Percentiles rank a stretch among this genome's conserved stretches.
Conservation (phyloP, 2,329 filamentous ascomycete species). For the Penicillium sp. region DNA sequence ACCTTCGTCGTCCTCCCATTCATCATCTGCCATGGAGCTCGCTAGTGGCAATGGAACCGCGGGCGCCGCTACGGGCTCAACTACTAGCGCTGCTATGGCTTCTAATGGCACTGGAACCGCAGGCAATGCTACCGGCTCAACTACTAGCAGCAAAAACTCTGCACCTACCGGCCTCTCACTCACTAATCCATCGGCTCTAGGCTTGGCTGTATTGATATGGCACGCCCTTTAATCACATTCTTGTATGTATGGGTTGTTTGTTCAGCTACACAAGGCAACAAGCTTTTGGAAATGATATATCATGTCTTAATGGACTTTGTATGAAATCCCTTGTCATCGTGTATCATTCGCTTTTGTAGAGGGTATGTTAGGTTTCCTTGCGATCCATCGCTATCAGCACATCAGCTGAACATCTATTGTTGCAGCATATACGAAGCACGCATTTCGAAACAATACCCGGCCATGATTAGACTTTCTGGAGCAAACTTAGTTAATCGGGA, state of each 20-base stretch:
- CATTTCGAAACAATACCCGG: no score
- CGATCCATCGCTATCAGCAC: no score
- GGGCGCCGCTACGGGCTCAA: constrained; percentile 4
- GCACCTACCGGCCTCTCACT: constrained; percentile 21
- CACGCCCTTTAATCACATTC: constrained; percentile 14
- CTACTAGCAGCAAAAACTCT: constrained; percentile 22
- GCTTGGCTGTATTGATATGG: constrained; percentile 22
- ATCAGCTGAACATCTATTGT: no score
- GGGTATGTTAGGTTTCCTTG: not conserved
- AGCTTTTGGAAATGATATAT: constrained; percentile 3
- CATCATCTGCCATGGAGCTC: constrained; percentile 9
- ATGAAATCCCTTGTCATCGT: constrained; percentile 6
- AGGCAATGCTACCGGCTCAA: constrained; percentile 9
- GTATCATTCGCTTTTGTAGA: constrained; percentile 6
- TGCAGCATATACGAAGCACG: no score
- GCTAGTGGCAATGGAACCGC: constrained; percentile 16
- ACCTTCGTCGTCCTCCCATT: constrained; percentile 19
- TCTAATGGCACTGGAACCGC: not conserved
- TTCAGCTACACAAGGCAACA: constrained; percentile 1
- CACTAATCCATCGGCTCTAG: constrained; percentile 20
- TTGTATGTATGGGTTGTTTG: constrained; percentile 9
- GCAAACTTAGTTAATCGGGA: no score
- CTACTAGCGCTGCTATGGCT: constrained; percentile 7
- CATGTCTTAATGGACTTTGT: not conserved
- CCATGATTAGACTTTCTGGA: no score